Base-by-base conservation (phyloP, 768 basidiomycete species). In the Leccinum obscurum region DNA sequence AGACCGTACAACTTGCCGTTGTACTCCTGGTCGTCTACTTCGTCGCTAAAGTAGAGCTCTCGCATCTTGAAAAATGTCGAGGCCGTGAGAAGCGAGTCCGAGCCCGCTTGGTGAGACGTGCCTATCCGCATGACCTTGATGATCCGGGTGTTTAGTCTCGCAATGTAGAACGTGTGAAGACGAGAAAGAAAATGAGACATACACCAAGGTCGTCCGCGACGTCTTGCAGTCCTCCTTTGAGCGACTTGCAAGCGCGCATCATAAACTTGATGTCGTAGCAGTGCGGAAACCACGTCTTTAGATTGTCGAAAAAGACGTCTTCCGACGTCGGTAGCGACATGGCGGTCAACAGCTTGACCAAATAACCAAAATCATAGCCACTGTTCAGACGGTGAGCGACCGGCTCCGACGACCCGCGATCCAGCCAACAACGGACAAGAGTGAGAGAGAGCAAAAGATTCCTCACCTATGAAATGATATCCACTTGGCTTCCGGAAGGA, bases 301-400 rank as follows among this genome's bases (percentile, higher is more conserved):
- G 81, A 51, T 89, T 84, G 51, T 91, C 85, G 72, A 98, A 97
- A 78, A 98, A 98, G 6, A 84, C 82, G 63, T 91, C 89, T 77
- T 99, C 97, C 26, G 86, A 86, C 20, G 88, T 86, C 9, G 97
- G 97, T 60, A 98, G 77, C 50, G 94, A 91, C 68, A 88, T 80
- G 62, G 85, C 89, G 24, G 92, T 91, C 54, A 99, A 82, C 46
- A 98, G 83, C 74, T 96, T 97, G 75, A 99, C 87, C 67, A 99
- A 91, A 73, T 98, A 99, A 37, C 97, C 97, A 77, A 99, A 98
- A 75, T 99, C 97, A 76, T 98, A 98, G 53, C 96, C 97, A 75
- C 96, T 98, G 70, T 44, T 55, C 64, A 52, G 44, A 50, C 32
- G 24, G 55, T 58, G 55, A 55, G 51, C 56, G 49, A 44, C 37